These are phyloP conservation scores for Entelexis sorbosivorans DNA, from an alignment of 1,139 yeast genomes.

Conservation along the genomic window DNA sequence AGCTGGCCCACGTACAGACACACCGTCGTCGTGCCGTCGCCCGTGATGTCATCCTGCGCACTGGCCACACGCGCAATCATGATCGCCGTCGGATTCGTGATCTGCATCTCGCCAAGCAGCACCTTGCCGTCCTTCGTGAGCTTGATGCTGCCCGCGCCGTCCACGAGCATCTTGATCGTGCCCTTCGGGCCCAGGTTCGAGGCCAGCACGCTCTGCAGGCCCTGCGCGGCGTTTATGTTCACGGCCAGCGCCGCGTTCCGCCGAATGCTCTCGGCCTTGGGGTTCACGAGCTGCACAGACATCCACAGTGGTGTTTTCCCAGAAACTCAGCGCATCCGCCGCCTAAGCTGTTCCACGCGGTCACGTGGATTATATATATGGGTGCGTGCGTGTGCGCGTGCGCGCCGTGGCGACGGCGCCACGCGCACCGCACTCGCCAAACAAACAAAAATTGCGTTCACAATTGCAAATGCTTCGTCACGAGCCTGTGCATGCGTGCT, in stretches of 20 bases:
- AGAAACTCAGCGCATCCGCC: background rate
- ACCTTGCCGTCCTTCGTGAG: constrained; percentile 97
- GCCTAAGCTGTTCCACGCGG: background rate
- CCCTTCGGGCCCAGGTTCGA: constrained; percentile 96
- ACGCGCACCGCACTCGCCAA: too few relatives aligned
- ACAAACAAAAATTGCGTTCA: too few relatives aligned
- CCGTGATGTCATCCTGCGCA: constrained; percentile 97
- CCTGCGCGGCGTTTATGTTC: constrained; percentile 92
- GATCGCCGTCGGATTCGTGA: constrained; percentile 98
- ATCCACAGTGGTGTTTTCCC: constrained; percentile 12
- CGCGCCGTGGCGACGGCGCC: too few relatives aligned
- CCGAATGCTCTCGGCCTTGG: constrained; percentile 92
- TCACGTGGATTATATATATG: too few relatives aligned
- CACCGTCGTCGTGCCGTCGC: constrained; percentile 98
- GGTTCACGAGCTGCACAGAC: constrained; percentile 78
- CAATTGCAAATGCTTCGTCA: too few relatives aligned
- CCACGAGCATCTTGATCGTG: constrained; percentile 88
- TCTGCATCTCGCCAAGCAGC: constrained; percentile 89
- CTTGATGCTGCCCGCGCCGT: constrained; percentile 91
- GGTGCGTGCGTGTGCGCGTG: too few relatives aligned
- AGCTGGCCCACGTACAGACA: constrained; percentile 90
- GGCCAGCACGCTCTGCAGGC: constrained; percentile 81
- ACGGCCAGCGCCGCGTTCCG: constrained; percentile 92
- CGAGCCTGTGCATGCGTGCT: too few relatives aligned
- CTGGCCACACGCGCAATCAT: constrained; percentile 97